These are phyloP conservation scores for Globisporangium nodosum DNA, from an alignment of 352 stramenopile species.

Conservation along the genomic window DNA sequence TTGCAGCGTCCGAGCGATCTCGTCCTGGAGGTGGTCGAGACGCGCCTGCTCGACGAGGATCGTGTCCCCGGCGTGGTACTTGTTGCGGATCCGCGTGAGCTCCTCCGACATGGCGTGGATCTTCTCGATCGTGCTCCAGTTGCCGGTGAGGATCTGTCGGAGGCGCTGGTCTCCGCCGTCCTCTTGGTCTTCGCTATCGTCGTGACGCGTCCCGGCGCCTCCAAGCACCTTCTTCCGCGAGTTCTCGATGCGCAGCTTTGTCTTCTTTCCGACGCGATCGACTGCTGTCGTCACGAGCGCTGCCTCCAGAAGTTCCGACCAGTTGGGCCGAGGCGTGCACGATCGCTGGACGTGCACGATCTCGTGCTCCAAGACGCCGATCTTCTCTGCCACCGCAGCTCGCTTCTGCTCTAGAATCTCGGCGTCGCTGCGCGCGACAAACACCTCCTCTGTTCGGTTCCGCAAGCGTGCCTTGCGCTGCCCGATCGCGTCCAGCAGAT, in stretches of 20 bases:
- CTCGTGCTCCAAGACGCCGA: slow-evolving; percentile 25
- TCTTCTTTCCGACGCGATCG: slow-evolving; percentile 28
- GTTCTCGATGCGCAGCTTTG: slow-evolving; percentile 27
- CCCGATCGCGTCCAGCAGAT: slow-evolving; percentile 22
- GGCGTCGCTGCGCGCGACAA: slow-evolving; percentile 44
- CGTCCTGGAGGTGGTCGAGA: slow-evolving; percentile 45
- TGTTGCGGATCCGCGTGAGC: slow-evolving; percentile 40
- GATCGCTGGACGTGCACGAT: slow-evolving; percentile 40
- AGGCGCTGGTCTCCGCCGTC: slow-evolving; percentile 34
- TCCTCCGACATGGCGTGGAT: slow-evolving; percentile 44
- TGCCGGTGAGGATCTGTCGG: slow-evolving; percentile 42
- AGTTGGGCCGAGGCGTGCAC: slow-evolving; percentile 62
- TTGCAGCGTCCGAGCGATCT: slow-evolving; percentile 48
- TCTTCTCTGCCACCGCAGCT: slow-evolving; percentile 16
- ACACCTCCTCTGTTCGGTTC: slow-evolving; percentile 50
- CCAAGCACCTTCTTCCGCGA: slow-evolving; percentile 11
- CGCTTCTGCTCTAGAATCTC: slow-evolving; percentile 26
- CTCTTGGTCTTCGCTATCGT: slow-evolving; percentile 12
- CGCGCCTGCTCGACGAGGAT: slow-evolving; percentile 48
- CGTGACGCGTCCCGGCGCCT: slow-evolving; percentile 6
- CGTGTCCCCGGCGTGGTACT: slow-evolving; percentile 43
- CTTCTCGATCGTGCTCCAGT: slow-evolving; percentile 65
- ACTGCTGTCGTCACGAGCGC: slow-evolving; percentile 51
- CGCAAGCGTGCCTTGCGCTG: slow-evolving; percentile 27
- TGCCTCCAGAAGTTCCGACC: slow-evolving; percentile 46